Evolutionary conservation across 805 yeast species (phyloP).

Genomic region (Candida morakotiae): DNA sequence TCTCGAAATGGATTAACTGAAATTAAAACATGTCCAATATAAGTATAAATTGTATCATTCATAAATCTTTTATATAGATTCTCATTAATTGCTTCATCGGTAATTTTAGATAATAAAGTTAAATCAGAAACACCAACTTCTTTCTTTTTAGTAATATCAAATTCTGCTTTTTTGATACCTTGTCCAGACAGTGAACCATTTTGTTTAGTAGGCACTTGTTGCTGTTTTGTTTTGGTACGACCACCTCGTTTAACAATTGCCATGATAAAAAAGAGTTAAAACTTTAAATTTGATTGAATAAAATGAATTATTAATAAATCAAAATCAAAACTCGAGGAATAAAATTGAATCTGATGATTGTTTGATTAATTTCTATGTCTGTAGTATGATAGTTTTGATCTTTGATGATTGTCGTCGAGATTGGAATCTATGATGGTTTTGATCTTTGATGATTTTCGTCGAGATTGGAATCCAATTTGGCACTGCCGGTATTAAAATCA

Average conservation of each 20-base stretch:
- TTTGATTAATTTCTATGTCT: too few species aligned
- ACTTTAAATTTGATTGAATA: neutral
- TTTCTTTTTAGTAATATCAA: constrained; percentile 81
- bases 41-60: constrained; percentile 87
- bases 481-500: neutral
- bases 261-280: constrained; percentile 36
- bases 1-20: constrained; percentile 97
- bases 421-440: too few species aligned
- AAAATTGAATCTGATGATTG: too few species aligned
- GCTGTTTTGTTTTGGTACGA: constrained; percentile 49
- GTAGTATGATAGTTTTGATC: too few species aligned
- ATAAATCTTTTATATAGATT: constrained; percentile 85
- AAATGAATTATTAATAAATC: neutral
- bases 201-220: constrained; percentile 51
- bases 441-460: too few species aligned
- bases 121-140: constrained; percentile 98
- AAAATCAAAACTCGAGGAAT: neutral
- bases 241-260: constrained; percentile 76
- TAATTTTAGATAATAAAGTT: constrained; percentile 80
- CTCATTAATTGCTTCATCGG: constrained; percentile 90
- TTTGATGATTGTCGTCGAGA: too few species aligned
- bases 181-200: constrained; percentile 3
- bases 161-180: constrained; percentile 75
- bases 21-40: constrained; percentile 90
- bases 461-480: too few species aligned